Percentiles rank a stretch among this genome's conserved stretches.
These are phyloP conservation scores for Prillingera fragicola DNA, from an alignment of 1,284 basidiomycete species.

Conservation along the genomic window DNA sequence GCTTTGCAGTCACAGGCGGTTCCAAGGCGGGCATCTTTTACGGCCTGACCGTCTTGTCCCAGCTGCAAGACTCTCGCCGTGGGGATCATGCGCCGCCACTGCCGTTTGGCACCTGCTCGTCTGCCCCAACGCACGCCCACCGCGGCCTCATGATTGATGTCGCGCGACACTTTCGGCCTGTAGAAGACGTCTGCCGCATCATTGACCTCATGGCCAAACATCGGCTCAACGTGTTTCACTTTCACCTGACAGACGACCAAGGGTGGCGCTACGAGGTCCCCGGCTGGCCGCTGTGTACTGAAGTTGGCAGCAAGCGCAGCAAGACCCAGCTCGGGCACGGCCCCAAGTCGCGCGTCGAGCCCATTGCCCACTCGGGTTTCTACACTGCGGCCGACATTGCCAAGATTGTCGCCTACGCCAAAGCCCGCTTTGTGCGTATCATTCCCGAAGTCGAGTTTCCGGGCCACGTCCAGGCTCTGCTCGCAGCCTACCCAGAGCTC, in stretches of 20 bases:
- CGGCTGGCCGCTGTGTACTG: neutral
- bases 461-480: neutral
- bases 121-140: neutral
- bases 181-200: neutral
- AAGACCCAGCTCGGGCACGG: neutral
- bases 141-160: neutral
- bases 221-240: neutral
- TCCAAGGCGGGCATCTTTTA: neutral
- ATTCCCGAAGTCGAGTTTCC: neutral
- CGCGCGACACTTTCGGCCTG: neutral
- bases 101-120: neutral
- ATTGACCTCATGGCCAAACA: neutral
- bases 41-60: neutral
- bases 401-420: neutral
- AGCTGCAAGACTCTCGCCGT: neutral
- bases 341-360: neutral
- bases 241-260: neutral
- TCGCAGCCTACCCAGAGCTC: neutral
- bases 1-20: neutral
- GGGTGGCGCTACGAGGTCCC: neutral
- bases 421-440: neutral
- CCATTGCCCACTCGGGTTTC: neutral
- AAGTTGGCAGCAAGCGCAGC: neutral
- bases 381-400: neutral
- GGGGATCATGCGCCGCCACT: neutral